These are phyloP conservation scores for Wickerhamomyces chambardii DNA, from an alignment of 805 yeast species.

Conservation along the genomic window DNA sequence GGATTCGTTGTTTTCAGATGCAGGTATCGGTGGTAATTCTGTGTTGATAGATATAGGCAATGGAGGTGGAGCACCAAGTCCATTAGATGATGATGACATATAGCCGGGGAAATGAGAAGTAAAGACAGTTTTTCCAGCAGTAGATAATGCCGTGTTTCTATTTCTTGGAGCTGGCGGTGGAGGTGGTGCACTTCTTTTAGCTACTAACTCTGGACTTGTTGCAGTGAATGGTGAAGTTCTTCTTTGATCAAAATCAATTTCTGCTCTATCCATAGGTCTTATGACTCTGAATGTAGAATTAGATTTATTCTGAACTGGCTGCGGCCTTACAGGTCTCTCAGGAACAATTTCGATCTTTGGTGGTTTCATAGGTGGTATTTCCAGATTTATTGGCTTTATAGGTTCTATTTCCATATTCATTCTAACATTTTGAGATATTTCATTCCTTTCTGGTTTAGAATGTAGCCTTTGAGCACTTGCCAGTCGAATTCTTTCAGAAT, in stretches of 20 bases:
- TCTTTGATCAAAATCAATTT: conserved; percentile 75
- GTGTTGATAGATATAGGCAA: conserved; percentile 35
- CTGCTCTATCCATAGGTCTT: conserved; percentile 51
- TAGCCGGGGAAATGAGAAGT: no score
- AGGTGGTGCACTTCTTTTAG: conserved; percentile 65
- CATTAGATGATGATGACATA: no score
- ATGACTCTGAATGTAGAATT: conserved; percentile 50
- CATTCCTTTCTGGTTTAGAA: no score
- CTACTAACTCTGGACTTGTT: conserved; percentile 44
- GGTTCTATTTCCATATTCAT: no score
- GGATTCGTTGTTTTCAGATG: no score
- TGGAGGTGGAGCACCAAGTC: conserved; percentile 25
- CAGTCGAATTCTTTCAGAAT: no score
- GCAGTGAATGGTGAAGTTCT: conserved; percentile 65
- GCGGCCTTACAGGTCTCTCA: conserved; percentile 4
- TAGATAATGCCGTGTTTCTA: no score
- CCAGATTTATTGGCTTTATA: not conserved
- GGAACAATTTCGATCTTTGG: no score
- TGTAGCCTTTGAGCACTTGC: no score
- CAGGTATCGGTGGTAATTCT: conserved; percentile 20
- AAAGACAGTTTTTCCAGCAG: no score
- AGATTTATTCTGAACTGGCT: conserved; percentile 3
- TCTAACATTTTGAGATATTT: no score
- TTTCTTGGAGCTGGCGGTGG: conserved; percentile 45
- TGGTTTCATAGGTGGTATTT: not conserved